Conservation (phyloP, 2,329 filamentous ascomycete species). For the Paecilomyces sp. region DNA sequence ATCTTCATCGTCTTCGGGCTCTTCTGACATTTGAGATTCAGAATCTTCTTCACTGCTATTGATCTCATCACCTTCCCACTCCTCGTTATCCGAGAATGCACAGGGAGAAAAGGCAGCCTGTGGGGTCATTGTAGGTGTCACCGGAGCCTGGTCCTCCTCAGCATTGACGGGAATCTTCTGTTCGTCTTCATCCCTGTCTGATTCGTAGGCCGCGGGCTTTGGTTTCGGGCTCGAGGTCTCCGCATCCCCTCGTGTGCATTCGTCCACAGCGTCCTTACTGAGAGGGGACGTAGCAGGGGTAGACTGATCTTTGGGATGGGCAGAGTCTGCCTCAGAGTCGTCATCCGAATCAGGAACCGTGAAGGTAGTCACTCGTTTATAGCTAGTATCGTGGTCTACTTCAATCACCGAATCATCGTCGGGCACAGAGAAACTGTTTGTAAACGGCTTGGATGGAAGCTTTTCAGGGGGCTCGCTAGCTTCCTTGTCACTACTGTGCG, state of each 20-base stretch:
- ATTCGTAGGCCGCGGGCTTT: neutral
- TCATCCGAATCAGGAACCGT: constrained; percentile 12
- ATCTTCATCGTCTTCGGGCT: constrained; percentile 2
- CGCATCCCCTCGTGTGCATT: neutral
- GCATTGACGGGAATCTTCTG: constrained; percentile 10
- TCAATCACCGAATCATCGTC: constrained; percentile 25
- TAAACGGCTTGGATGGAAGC: constrained; percentile 8
- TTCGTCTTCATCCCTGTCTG: constrained; percentile 1
- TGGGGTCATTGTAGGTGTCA: constrained; percentile 17
- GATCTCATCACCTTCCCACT: neutral
- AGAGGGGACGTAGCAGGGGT: constrained; percentile 17
- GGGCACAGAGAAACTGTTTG: constrained; percentile 35
- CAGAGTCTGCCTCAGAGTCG: constrained; percentile 13
- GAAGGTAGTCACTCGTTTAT: constrained; percentile 1
- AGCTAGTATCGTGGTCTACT: constrained; percentile 3
- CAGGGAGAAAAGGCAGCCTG: constrained; percentile 1
- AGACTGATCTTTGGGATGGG: constrained; percentile 12
- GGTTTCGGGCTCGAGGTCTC: neutral
- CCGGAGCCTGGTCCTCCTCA: constrained; percentile 11
- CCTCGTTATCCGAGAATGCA: neutral
- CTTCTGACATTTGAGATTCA: neutral
- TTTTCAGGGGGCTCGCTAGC: neutral
- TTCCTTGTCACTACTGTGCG: constrained; percentile 5
- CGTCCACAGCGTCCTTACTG: constrained; percentile 6
- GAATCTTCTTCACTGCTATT: neutral